Evolutionary conservation across 352 stramenopile species (phyloP), one percentile per base, ranked within the genome.

Genomic region (Phytophthora boehmeriae): DNA sequence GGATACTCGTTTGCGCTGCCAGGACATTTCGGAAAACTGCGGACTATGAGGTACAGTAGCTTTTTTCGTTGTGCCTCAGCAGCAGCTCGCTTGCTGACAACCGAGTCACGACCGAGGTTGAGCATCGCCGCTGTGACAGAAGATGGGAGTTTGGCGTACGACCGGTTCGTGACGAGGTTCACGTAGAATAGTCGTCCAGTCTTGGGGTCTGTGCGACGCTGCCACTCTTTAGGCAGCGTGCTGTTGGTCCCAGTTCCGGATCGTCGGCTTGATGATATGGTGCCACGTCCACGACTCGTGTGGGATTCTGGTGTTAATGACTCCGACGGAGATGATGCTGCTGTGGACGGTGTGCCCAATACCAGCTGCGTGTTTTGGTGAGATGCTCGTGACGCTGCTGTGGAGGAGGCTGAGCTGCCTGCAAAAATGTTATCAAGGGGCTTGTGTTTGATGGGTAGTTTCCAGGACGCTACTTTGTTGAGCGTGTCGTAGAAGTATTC

Each of bases 1-100:
- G 8, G 65, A 60, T 4, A 58, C 67, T 22, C 68, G 72, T 57
- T 91, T 94, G 43, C 78, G 78, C 47, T 95, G 82, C 83, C 86
- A 93, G 41, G 86, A 93, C 82, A 91, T 93, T 46, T 90, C 78
- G 17, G 86, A 90, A 53, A 92, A 91, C 53, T 88, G 80, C 8
- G 82, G 83, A 36, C 83, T 93, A 38, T 91, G 78, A 1, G 81
- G 71, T 44, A 92, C 69, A 11, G 77, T 89, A 8, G 76, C 50
- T 61, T 87, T 86, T 81, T 87, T 28, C 64, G 56, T 14, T 46
- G 46, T 17, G 51, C 55, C 8, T 73, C 70, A 22, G 58, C 63
- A 17, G 68, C 61, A 0, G 57, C 44, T 8, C 59, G 59, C 23
- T 68, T 82, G 43, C 48, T 83, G 14, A 43, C 60, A 14, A 70